Evolutionary conservation across 345 rosid species (phyloP).

Genomic region (Hibiscus syriacus): DNA sequence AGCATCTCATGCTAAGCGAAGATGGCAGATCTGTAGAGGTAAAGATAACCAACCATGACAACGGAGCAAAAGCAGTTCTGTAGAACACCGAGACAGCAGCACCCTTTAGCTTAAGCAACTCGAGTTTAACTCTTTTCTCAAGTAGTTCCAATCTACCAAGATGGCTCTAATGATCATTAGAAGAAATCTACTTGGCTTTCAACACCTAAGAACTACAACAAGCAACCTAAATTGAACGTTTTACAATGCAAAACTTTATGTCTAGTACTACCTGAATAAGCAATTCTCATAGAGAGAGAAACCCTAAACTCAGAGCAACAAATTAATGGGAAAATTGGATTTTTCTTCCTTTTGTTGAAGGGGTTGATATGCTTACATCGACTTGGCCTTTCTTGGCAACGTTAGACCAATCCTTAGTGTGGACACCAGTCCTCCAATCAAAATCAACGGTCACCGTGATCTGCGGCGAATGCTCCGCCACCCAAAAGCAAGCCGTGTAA

Average conservation of each 20-base stretch:
- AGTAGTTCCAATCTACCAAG: neutral
- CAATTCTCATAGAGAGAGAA: neutral
- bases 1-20: neutral
- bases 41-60: neutral
- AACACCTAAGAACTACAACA: neutral
- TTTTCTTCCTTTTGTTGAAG: neutral
- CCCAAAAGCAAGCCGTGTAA: slow-evolving; percentile 76
- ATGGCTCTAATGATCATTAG: neutral
- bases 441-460: slow-evolving; percentile 59
- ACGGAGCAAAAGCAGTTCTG: neutral
- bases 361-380: slow-evolving; percentile 43
- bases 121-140: neutral
- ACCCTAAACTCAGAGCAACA: neutral
- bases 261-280: neutral
- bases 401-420: slow-evolving; percentile 69
- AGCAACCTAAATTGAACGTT: neutral
- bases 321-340: too few species aligned
- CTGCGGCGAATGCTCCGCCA: slow-evolving; percentile 47
- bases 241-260: neutral
- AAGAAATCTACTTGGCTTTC: neutral
- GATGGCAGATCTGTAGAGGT: neutral
- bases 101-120: neutral
- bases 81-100: neutral
- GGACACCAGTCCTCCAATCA: slow-evolving; percentile 82
- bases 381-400: slow-evolving; percentile 90